Conservation (phyloP, 177 flowering plant genomes). For the Vitis hybrid region DNA sequence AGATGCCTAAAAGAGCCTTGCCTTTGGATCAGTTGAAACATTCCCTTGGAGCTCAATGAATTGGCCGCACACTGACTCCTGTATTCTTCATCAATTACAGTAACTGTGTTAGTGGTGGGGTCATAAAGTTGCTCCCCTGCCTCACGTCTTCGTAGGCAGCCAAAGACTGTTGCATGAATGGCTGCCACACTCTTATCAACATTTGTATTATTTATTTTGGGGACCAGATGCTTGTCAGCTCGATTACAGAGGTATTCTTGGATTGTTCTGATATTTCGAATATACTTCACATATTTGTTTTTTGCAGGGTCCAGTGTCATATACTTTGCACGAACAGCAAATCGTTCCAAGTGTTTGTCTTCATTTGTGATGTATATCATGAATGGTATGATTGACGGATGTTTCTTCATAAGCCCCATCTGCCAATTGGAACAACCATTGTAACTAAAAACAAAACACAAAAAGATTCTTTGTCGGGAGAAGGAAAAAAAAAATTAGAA, state of each 20-base stretch:
- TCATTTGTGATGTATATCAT: conserved; percentile 93
- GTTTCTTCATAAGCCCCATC: conserved; percentile 99
- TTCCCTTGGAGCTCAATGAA: conserved; percentile 87
- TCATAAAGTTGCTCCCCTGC: conserved; percentile 89
- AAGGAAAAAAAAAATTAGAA: not conserved
- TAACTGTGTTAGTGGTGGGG: conserved; percentile 72
- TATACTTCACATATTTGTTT: conserved; percentile 92
- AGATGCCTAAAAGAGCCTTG: conserved; percentile 87
- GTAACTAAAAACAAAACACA: not conserved
- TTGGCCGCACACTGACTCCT: conserved; percentile 87
- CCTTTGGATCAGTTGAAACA: conserved; percentile 94
- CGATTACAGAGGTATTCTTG: conserved; percentile 92
- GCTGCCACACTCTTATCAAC: conserved; percentile 97
- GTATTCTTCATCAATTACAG: conserved; percentile 82
- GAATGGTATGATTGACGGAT: conserved; percentile 94
- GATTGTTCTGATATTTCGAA: conserved; percentile 85
- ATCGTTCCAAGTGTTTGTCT: conserved; percentile 94
- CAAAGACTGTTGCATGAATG: conserved; percentile 96
- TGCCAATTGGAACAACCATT: conserved; percentile 24
- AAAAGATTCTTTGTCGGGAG: not conserved
- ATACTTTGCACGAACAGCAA: conserved; percentile 98
- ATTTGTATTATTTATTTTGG: conserved; percentile 93
- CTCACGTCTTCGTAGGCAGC: conserved; percentile 86
- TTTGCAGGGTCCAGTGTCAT: conserved; percentile 97
- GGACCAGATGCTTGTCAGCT: conserved; percentile 97